Base-by-base conservation (phyloP, 495 filamentous ascomycete species). In the Penicillium ochrochloron region DNA sequence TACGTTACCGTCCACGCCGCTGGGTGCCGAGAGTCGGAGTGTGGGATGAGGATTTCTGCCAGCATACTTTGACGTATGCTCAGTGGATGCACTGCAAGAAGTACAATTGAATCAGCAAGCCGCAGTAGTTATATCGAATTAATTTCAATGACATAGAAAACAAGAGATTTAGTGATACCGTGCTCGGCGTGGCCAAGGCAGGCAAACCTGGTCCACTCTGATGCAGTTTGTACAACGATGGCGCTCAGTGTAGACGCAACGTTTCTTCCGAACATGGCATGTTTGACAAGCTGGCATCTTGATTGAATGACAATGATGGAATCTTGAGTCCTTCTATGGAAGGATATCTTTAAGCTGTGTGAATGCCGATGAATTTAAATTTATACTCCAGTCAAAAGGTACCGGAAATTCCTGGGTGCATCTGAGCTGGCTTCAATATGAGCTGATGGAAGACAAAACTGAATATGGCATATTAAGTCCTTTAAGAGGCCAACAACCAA, bases 161-260 rank as follows among this genome's bases (percentile, higher is more conserved):
- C 42, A 46, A 46, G 42, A 46, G 15, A 46, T 14, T 46, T 46
- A 46, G 42, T n/a, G 6, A 46, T 46, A 46, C 42, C 42, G 42
- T 46, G 42, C 42, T 46, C 42, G 42, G n/a, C 42, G 42, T 46
- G 42, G 9, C 42, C 42, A 46, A n/a, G 42, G 42, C 42, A 46
- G 42, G 11, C 42, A 46, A 14, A 46, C 42, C 42, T 46, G 42
- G 42, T 46, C 42, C 42, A 46, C 42, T 46, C 42, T 46, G 42
- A 46, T 46, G 42, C 17, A 46, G 42, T 46, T 11, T 46, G 42
- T 46, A 46, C 42, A 46, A 46, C 42, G 42, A 46, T 46, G 42
- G 42, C 42, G 42, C 42, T 46, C 42, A 46, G 42, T 46, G 42
- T 46, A 46, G 42, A 46, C 42, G 15, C 42, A 46, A 15, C 42